Conservation (phyloP, 2,329 filamentous ascomycete species). For the Cryphonectria japonica region DNA sequence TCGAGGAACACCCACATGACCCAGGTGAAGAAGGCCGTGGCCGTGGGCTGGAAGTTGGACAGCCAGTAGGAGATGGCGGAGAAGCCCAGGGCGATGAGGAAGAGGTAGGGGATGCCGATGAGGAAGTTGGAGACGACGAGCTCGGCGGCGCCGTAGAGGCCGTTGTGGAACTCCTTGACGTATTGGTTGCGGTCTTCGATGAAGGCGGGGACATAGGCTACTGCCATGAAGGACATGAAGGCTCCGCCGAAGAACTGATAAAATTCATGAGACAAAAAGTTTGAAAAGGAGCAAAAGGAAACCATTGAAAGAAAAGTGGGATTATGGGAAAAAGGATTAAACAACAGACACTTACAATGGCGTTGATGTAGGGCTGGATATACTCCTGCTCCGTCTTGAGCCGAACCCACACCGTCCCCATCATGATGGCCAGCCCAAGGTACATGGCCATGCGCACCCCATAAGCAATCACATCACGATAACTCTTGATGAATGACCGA, state of each 20-base stretch:
- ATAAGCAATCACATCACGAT: constrained; percentile 83
- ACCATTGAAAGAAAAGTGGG: too few relatives aligned
- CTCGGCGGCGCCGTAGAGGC: constrained; percentile 73
- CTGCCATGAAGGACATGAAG: constrained; percentile 81
- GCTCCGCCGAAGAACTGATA: constrained; percentile 66
- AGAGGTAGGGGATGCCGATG: constrained; percentile 80
- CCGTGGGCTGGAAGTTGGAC: constrained; percentile 70
- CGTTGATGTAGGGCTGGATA: constrained; percentile 82
- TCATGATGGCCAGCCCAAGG: constrained; percentile 76
- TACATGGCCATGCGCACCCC: constrained; percentile 86
- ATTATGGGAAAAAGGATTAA: too few relatives aligned
- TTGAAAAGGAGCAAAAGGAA: too few relatives aligned
- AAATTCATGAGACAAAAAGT: too few relatives aligned
- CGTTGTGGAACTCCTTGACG: constrained; percentile 79
- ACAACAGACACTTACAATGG: constrained; percentile 55
- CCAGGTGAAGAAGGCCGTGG: constrained; percentile 73
- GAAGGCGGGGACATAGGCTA: constrained; percentile 83
- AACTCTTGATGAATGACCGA: constrained; percentile 80
- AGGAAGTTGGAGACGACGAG: constrained; percentile 82
- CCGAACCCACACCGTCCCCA: constrained; percentile 86
- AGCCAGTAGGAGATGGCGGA: constrained; percentile 80
- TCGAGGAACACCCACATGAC: constrained; percentile 86
- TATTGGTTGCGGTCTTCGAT: constrained; percentile 77
- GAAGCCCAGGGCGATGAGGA: constrained; percentile 77
- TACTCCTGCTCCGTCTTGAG: constrained; percentile 69